Conservation (phyloP, 75 land plant genomes). For the Adiantum capillusveneris region DNA sequence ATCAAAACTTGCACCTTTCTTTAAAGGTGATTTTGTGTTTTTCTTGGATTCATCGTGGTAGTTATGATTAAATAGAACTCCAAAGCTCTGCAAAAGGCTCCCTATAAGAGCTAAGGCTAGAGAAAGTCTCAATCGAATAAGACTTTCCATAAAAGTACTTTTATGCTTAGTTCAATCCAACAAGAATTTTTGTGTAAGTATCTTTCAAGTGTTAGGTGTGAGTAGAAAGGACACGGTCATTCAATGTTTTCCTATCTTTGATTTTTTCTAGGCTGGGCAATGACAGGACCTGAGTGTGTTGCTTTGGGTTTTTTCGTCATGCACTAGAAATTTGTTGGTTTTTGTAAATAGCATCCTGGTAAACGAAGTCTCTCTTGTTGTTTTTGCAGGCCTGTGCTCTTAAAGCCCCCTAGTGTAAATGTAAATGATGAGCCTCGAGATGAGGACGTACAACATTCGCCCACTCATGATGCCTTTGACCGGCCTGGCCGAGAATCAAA, state of each 20-base stretch:
- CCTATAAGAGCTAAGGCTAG: too few relatives aligned
- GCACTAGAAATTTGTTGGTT: background rate
- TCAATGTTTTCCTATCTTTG: background rate
- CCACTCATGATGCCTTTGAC: constrained; percentile 26
- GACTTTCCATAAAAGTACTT: too few relatives aligned
- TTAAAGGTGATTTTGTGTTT: too few relatives aligned
- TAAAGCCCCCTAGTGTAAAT: background rate
- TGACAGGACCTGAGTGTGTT: background rate
- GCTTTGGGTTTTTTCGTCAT: background rate
- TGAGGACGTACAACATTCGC: constrained; percentile 24
- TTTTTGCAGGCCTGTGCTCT: background rate
- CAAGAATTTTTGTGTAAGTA: too few relatives aligned
- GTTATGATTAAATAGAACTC: too few relatives aligned
- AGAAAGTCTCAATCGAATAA: too few relatives aligned
- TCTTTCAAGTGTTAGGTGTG: too few relatives aligned
- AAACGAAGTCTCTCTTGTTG: background rate
- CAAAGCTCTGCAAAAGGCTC: too few relatives aligned
- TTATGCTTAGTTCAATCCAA: too few relatives aligned
- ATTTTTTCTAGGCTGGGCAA: background rate
- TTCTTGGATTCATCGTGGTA: too few relatives aligned
- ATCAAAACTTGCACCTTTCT: too few relatives aligned
- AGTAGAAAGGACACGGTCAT: too few relatives aligned
- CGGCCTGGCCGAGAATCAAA: constrained; percentile 64
- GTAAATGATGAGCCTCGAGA: background rate
- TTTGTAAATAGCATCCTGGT: background rate